Base-by-base conservation (phyloP, 2,329 filamentous ascomycete species). In the Ophiobolus disseminans region DNA sequence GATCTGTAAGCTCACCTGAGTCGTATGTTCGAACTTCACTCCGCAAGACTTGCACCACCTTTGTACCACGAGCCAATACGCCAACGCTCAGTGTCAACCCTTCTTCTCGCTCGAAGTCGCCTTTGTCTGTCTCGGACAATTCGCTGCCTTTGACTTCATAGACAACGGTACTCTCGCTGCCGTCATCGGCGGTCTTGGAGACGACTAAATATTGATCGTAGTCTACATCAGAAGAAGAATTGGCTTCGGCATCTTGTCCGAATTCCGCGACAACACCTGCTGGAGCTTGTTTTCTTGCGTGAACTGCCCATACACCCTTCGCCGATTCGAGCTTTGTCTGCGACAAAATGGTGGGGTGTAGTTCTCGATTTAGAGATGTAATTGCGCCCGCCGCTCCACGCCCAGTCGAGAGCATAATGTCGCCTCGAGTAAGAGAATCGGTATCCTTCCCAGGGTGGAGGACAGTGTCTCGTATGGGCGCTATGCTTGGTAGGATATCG, bases 11-110 rank as follows among this genome's bases (percentile, higher is more conserved):
- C 86, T 81, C 73, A 93, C 90, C 87, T 73, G 87, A 87, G 70
- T 97, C 92, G 63, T 97, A 99, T 53, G 88, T 93, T 50, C 93
- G 84, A 19, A 97, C 85, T 66, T 97, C 93, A 1, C 86, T 90
- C 57, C 87, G 89, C 43, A 96, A 80, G 2, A 96, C 87, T 67
- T 97, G 94, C 13, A 97, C 87, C 25, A 97, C 86, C 49, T 91
- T 85, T 67, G 84, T 89, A 51, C 89, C 86, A 41, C 84, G 84
- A n/a, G 88, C 89, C 72, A 99, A 84, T 0, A 88, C 89, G 13
- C 90, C 90, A 14, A 94, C 88, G 60, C 95, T 89, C 37, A 97
- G 81, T 0, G 94, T 97, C 23, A 87, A 84, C 20, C 92, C 94
- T 54, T 92, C 90, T 36, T 90, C 90, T 3, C 89, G 86, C 53